Evolutionary conservation across 2,329 filamentous ascomycete species (phyloP).

Genomic region (Exserohilum rostratum): DNA sequence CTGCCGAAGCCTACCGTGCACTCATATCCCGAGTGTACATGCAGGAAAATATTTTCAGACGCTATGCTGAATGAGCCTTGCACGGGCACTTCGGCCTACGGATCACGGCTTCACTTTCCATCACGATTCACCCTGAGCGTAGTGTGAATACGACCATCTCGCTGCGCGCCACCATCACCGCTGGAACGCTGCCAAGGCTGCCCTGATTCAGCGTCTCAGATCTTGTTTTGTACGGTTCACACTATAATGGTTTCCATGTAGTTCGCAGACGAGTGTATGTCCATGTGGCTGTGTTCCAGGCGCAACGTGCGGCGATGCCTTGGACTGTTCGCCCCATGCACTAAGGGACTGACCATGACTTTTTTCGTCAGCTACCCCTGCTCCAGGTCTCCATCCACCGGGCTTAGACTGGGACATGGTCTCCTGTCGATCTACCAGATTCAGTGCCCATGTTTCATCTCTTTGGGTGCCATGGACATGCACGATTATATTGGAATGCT

Average conservation of each 20-base stretch:
- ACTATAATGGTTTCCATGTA: not conserved
- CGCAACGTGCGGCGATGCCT: not conserved
- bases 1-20: not conserved
- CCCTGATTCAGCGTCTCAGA: not conserved
- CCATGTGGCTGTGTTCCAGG: constrained; percentile 3
- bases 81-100: not conserved
- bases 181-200: not conserved
- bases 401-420: not conserved
- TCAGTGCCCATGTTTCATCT: constrained; percentile 1
- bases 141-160: not conserved
- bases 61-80: constrained; percentile 2
- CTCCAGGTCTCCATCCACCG: not conserved
- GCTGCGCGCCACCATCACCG: not conserved
- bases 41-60: constrained; percentile 5
- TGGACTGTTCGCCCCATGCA: not conserved
- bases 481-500: not conserved
- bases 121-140: not conserved
- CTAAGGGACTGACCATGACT: not conserved
- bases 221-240: not conserved
- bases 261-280: not conserved
- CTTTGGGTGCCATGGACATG: constrained; percentile 2
- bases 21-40: not conserved
- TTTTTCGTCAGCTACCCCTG: not conserved
- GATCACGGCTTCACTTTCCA: not conserved
- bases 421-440: constrained; percentile 1